phyloP scores from a whole-genome alignment of 805 yeast genomes.

The Wickerhamiella azyma region DNA sequence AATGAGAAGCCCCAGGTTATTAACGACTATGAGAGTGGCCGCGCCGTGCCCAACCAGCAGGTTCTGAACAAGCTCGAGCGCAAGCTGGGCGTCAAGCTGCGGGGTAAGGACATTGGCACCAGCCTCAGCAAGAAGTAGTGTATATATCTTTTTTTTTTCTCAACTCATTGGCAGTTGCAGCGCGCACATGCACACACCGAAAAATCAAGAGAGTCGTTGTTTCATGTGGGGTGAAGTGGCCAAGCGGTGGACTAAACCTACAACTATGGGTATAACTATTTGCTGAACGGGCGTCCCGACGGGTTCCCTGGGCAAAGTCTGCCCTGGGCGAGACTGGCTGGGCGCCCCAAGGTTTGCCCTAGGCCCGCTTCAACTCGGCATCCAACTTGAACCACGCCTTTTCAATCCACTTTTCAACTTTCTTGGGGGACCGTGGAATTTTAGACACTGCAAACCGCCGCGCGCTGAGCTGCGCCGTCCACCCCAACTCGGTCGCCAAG shows the following conservation, averaged over 20 bases:
- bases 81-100: slow-evolving; percentile 82
- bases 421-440: slow-evolving; percentile 15
- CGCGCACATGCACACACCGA: too few species aligned
- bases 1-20: slow-evolving; percentile 93
- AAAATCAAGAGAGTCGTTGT: too few species aligned
- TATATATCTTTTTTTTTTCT: not conserved
- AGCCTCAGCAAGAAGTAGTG: slow-evolving; percentile 30
- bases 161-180: not conserved
- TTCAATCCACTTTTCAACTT: slow-evolving; percentile 58
- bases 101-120: slow-evolving; percentile 91
- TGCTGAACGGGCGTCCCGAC: too few species aligned
- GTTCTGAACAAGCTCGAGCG: slow-evolving; percentile 83
- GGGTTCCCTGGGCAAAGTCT: not conserved
- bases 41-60: slow-evolving; percentile 95
- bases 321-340: too few species aligned
- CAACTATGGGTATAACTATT: not conserved
- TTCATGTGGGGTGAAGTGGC: too few species aligned
- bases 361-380: slow-evolving; percentile 25
- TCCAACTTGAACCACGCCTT: slow-evolving; percentile 62
- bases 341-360: too few species aligned
- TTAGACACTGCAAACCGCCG: slow-evolving; percentile 7
- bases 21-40: slow-evolving; percentile 93
- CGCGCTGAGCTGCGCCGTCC: slow-evolving; percentile 15
- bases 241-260: too few species aligned
- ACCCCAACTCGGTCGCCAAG: slow-evolving; percentile 6